These are phyloP conservation scores for Fusarium sarcochroum DNA, from an alignment of 2,329 filamentous ascomycete genomes.

Conservation along the genomic window DNA sequence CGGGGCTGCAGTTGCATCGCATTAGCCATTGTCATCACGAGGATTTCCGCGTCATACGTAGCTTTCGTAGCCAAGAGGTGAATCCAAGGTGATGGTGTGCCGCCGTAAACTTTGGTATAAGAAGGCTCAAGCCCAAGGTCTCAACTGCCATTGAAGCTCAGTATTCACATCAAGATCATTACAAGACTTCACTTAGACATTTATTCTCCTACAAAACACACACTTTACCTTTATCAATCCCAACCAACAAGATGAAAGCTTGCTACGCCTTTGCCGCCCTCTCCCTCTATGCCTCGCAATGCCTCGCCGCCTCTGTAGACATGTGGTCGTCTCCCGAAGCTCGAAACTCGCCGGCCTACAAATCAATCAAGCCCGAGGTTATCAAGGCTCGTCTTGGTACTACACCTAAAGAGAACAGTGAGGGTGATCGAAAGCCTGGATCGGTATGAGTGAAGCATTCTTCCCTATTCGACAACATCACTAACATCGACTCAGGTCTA, in stretches of 20 bases:
- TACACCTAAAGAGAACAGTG: slow-evolving; percentile 33
- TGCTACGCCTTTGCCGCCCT: slow-evolving; percentile 19
- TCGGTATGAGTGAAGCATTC: slow-evolving; percentile 25
- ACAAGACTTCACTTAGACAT: background rate
- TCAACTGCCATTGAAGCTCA: slow-evolving; percentile 13
- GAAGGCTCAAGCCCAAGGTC: slow-evolving; percentile 18
- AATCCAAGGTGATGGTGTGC: background rate
- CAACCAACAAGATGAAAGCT: slow-evolving; percentile 38
- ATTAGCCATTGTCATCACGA: slow-evolving; percentile 33
- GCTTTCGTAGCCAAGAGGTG: background rate
- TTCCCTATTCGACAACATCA: background rate
- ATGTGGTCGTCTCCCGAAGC: slow-evolving; percentile 40
- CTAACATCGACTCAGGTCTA: slow-evolving; percentile 44
- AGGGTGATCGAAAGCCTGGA: slow-evolving; percentile 30
- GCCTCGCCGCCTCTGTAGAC: slow-evolving; percentile 41
- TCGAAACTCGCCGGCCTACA: slow-evolving; percentile 25
- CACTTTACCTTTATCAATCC: too few relatives aligned
- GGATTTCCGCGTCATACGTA: slow-evolving; percentile 36
- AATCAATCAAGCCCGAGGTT: slow-evolving; percentile 40
- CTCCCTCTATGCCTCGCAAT: slow-evolving; percentile 26
- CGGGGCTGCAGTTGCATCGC: slow-evolving; percentile 28
- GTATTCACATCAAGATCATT: slow-evolving; percentile 2
- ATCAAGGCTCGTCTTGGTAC: slow-evolving; percentile 43
- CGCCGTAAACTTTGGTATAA: slow-evolving; percentile 26
- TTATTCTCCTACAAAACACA: background rate